Conservation (phyloP, 2,329 filamentous ascomycete species). For the Epichloe sibirici region DNA sequence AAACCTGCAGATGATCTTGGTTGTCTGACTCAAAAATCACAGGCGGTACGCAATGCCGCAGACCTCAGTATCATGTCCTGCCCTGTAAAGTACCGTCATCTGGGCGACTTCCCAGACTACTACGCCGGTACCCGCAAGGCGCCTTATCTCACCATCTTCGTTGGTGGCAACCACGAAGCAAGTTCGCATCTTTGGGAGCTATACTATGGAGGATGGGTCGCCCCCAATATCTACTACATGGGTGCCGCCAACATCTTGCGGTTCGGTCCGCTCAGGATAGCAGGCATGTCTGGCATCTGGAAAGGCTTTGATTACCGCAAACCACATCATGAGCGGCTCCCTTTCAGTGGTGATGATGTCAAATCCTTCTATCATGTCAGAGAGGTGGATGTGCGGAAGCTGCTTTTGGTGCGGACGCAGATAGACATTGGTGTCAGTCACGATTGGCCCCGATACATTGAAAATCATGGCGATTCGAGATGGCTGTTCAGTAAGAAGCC, state of each 20-base stretch:
- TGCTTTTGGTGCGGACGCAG: slow-evolving; percentile 73
- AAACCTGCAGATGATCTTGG: not conserved
- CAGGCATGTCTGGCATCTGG: slow-evolving; percentile 88
- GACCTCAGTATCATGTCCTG: slow-evolving; percentile 86
- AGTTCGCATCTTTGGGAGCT: slow-evolving; percentile 83
- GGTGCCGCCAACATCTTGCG: slow-evolving; percentile 83
- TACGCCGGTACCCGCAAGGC: slow-evolving; percentile 69
- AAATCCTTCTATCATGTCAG: slow-evolving; percentile 81
- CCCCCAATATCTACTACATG: slow-evolving; percentile 93
- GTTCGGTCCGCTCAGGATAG: slow-evolving; percentile 74
- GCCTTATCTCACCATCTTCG: slow-evolving; percentile 83
- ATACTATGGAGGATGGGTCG: slow-evolving; percentile 94
- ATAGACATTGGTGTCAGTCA: slow-evolving; percentile 88
- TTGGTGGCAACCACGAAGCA: slow-evolving; percentile 92
- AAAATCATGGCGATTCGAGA: slow-evolving; percentile 59
- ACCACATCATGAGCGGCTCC: slow-evolving; percentile 72
- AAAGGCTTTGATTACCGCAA: slow-evolving; percentile 81
- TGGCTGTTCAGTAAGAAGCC: slow-evolving; percentile 62
- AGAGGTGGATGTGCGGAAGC: slow-evolving; percentile 81
- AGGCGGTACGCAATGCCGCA: slow-evolving; percentile 77
- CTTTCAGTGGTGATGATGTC: slow-evolving; percentile 66
- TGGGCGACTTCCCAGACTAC: slow-evolving; percentile 91
- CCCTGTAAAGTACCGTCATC: slow-evolving; percentile 71
- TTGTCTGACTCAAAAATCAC: not conserved
- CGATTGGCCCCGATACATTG: slow-evolving; percentile 84